Conservation (phyloP, 345 rosid genomes). For the Eucalyptus curtisii region DNA sequence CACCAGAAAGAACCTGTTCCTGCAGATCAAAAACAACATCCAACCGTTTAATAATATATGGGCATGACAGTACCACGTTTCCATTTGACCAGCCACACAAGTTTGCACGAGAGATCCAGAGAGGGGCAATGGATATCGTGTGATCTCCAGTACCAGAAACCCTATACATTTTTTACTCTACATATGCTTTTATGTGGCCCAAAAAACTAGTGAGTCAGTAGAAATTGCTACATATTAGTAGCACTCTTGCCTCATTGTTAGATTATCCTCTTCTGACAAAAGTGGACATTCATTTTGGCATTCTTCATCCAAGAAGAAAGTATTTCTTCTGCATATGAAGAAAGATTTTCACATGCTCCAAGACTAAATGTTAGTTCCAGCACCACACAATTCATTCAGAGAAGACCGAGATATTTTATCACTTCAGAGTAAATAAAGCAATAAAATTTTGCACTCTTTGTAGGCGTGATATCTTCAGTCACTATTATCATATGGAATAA, state of each 20-base stretch:
- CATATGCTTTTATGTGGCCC: background rate
- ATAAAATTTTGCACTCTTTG: background rate
- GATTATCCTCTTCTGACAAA: background rate
- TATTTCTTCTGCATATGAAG: background rate
- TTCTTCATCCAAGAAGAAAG: background rate
- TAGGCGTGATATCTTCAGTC: background rate
- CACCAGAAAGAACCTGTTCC: constrained; percentile 89
- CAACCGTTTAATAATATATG: background rate
- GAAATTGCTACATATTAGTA: background rate
- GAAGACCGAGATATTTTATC: background rate
- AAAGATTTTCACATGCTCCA: background rate
- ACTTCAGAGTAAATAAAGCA: background rate
- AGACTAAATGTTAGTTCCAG: background rate
- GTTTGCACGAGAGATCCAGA: background rate
- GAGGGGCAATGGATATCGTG: background rate
- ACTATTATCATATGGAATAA: background rate
- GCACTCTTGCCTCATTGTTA: background rate
- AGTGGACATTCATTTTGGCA: background rate
- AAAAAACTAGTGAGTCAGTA: background rate
- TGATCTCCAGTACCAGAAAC: background rate
- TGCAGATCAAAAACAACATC: constrained; percentile 8
- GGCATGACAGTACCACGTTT: background rate
- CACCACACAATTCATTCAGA: background rate
- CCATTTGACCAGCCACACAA: background rate
- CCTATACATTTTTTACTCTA: background rate